Conservation (phyloP, 495 filamentous ascomycete genomes). For the Xylaria scruposa region DNA sequence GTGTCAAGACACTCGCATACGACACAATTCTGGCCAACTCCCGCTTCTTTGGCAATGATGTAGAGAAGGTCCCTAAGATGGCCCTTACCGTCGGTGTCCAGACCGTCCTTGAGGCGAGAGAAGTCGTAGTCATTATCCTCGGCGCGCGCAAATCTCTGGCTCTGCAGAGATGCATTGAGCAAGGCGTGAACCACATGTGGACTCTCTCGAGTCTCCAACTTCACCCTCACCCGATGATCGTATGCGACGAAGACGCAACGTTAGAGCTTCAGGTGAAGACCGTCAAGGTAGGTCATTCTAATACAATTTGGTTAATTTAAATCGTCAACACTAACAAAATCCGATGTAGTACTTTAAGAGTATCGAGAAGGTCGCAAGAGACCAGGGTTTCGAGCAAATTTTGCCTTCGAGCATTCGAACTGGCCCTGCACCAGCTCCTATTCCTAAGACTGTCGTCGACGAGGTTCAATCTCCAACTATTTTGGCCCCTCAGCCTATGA, state of each 20-base stretch:
- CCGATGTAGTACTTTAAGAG: constrained; percentile 67
- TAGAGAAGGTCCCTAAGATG: constrained; percentile 78
- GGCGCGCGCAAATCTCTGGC: constrained; percentile 82
- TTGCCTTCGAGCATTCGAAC: constrained; percentile 58
- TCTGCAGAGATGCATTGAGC: constrained; percentile 81
- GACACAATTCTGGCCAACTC: constrained; percentile 87
- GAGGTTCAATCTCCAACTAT: constrained; percentile 53
- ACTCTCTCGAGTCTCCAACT: constrained; percentile 81
- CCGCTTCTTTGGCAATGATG: constrained; percentile 79
- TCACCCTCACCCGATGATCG: constrained; percentile 79
- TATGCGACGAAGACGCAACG: constrained; percentile 86
- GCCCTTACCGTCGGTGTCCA: constrained; percentile 88
- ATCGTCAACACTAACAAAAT: constrained; percentile 20
- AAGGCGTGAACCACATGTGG: constrained; percentile 89
- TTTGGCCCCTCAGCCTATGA: constrained; percentile 54
- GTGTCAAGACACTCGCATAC: constrained; percentile 86
- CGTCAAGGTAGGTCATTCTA: constrained; percentile 64
- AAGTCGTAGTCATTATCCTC: constrained; percentile 82
- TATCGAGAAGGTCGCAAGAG: constrained; percentile 64
- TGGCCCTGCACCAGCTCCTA: constrained; percentile 34
- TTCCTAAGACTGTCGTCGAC: constrained; percentile 41
- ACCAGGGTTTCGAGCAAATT: constrained; percentile 65
- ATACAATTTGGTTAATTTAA: neutral
- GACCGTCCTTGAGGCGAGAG: constrained; percentile 80
- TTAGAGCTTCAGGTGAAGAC: constrained; percentile 86